A percentile compares a stretch with the other conserved stretches of the same genome.
phyloP scores from a whole-genome alignment of 331 rosid species.

The Malus hybrid region DNA sequence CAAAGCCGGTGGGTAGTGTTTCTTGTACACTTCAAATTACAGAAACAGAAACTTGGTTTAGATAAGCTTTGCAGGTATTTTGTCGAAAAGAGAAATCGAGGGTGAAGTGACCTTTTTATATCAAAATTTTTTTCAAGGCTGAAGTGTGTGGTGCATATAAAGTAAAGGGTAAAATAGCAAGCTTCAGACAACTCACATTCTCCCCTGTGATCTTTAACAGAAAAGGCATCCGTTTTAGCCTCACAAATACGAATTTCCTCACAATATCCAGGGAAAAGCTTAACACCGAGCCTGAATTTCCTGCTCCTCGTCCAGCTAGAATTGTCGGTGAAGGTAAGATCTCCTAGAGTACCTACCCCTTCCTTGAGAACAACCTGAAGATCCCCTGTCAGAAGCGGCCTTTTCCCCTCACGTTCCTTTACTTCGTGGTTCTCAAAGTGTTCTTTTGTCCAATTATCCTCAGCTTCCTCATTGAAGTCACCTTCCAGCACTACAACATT shows the following conservation, averaged over 20 bases:
- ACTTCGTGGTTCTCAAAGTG: slow-evolving; percentile 25
- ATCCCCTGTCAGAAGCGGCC: slow-evolving; percentile 32
- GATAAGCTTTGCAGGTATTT: background rate
- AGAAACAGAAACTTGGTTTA: slow-evolving; percentile 5
- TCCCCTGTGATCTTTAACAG: slow-evolving; percentile 51
- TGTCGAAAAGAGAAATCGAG: background rate
- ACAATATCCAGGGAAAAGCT: slow-evolving; percentile 17
- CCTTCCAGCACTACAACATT: slow-evolving; percentile 58
- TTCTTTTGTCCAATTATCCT: slow-evolving; percentile 16
- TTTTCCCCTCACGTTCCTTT: slow-evolving; percentile 37
- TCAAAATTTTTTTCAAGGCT: background rate
- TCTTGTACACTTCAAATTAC: slow-evolving; percentile 67
- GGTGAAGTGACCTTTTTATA: background rate
- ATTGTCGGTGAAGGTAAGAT: slow-evolving; percentile 33
- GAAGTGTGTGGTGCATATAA: background rate
- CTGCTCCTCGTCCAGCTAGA: slow-evolving; percentile 39
- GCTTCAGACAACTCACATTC: slow-evolving; percentile 47
- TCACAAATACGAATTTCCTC: slow-evolving; percentile 31
- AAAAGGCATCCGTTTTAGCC: slow-evolving; percentile 33
- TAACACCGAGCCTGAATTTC: slow-evolving; percentile 36
- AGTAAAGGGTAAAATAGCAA: background rate
- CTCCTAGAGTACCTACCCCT: slow-evolving; percentile 34
- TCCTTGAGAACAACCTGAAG: slow-evolving; percentile 28
- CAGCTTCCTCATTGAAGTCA: slow-evolving; percentile 26
- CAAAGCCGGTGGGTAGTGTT: slow-evolving; percentile 83